Percentiles rank a stretch among this genome's conserved stretches.
These are phyloP conservation scores for Didymellaceae sp. DNA, from an alignment of 2,329 filamentous ascomycete genomes.

Conservation along the genomic window DNA sequence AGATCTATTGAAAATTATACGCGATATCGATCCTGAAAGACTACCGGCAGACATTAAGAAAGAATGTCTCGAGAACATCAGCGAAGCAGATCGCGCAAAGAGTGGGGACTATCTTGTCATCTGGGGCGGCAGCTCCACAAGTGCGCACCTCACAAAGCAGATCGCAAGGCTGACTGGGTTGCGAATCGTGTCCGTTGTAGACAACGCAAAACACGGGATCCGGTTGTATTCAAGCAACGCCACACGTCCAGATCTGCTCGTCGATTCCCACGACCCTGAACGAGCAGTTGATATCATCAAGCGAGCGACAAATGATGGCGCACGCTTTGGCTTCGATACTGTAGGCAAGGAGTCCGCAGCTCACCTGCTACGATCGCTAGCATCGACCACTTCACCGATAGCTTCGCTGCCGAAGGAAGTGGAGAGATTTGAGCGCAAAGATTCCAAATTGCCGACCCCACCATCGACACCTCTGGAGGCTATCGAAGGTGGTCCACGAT, in stretches of 20 bases:
- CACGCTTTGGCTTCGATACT: slow-evolving; percentile 74
- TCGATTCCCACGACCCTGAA: slow-evolving; percentile 70
- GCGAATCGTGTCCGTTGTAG: slow-evolving; percentile 69
- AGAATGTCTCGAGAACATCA: slow-evolving; percentile 67
- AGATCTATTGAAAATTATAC: slow-evolving; percentile 62
- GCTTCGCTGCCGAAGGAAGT: slow-evolving; percentile 22
- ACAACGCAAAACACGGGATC: slow-evolving; percentile 70
- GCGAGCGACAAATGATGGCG: slow-evolving; percentile 61
- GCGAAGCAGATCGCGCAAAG: slow-evolving; percentile 59
- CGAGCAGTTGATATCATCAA: slow-evolving; percentile 71
- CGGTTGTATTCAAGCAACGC: slow-evolving; percentile 45
- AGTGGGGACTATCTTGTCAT: slow-evolving; percentile 73
- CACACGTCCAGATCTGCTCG: slow-evolving; percentile 66
- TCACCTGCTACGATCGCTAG: slow-evolving; percentile 62
- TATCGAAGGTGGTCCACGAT: slow-evolving; percentile 32
- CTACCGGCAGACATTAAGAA: slow-evolving; percentile 67
- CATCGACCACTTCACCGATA: slow-evolving; percentile 24
- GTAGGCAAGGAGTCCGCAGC: slow-evolving; percentile 69
- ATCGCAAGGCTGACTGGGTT: slow-evolving; percentile 71
- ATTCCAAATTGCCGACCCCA: slow-evolving; percentile 28
- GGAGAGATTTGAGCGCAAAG: slow-evolving; percentile 13
- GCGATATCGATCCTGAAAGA: slow-evolving; percentile 52
- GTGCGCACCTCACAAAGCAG: slow-evolving; percentile 70
- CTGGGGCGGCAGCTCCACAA: slow-evolving; percentile 77
- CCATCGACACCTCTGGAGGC: slow-evolving; percentile 38